Conservation (phyloP, 495 filamentous ascomycete genomes). For the Aspergillus heteromorphus region DNA sequence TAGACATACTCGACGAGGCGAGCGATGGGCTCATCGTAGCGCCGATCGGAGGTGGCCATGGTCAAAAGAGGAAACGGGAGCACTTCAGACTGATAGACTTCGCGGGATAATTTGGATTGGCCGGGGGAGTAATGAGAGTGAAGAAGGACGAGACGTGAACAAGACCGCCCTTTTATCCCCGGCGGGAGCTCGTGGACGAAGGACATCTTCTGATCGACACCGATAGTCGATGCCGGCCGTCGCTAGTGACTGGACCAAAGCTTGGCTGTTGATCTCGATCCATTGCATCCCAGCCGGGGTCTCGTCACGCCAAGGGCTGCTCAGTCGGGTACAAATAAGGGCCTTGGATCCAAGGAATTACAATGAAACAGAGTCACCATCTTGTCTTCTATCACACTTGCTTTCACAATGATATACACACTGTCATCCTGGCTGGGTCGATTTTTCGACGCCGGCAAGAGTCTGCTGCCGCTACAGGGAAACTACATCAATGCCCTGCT, state of each 20-base stretch:
- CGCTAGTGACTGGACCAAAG: not conserved
- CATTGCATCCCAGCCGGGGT: not conserved
- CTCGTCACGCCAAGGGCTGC: not conserved
- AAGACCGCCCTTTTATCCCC: not conserved
- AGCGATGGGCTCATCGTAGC: conserved; percentile 13
- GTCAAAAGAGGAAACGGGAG: not conserved
- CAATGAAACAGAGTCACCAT: not conserved
- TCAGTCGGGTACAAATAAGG: not conserved
- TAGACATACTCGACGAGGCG: conserved; percentile 22
- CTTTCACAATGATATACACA: not conserved
- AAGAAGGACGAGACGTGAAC: not conserved
- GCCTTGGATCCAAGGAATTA: not conserved
- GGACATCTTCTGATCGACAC: not conserved
- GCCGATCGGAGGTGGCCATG: not conserved
- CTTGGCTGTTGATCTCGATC: not conserved
- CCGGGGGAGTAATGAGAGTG: not conserved
- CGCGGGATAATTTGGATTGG: not conserved
- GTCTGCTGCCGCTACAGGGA: not conserved
- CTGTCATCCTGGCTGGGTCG: not conserved
- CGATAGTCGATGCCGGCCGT: not conserved
- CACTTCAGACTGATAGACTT: not conserved
- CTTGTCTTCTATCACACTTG: not conserved
- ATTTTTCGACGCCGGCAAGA: not conserved
- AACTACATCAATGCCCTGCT: not conserved
- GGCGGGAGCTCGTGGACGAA: not conserved